Percentiles rank a stretch among this genome's conserved stretches.
Conservation (phyloP, 495 filamentous ascomycete genomes). For the Penicillium riverlandense region DNA sequence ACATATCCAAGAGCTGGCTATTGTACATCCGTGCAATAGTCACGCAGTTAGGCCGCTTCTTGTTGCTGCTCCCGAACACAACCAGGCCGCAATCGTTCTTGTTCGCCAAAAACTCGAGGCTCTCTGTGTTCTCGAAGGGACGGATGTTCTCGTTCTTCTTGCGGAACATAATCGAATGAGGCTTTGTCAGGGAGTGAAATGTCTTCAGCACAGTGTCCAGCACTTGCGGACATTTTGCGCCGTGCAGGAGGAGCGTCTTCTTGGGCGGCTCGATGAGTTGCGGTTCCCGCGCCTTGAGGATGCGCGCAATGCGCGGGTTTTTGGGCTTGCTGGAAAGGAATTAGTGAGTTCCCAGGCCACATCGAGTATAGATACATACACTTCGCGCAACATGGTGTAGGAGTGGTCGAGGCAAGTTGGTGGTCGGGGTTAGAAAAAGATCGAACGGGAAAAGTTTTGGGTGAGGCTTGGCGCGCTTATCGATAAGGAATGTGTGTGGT, state of each 20-base stretch:
- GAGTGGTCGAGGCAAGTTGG: slow-evolving; percentile 4
- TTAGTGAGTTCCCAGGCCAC: neutral
- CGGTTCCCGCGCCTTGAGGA: slow-evolving; percentile 84
- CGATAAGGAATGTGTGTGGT: slow-evolving; percentile 10
- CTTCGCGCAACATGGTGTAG: slow-evolving; percentile 27
- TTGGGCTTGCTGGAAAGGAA: slow-evolving; percentile 63
- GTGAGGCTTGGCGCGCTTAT: slow-evolving; percentile 23
- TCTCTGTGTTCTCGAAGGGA: slow-evolving; percentile 84
- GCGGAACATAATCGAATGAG: slow-evolving; percentile 74
- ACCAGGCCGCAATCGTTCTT: slow-evolving; percentile 88
- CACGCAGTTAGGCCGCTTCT: slow-evolving; percentile 88
- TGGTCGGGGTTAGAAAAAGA: slow-evolving; percentile 15
- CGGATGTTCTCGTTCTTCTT: slow-evolving; percentile 88
- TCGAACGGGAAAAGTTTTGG: slow-evolving; percentile 25
- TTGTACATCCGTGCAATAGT: slow-evolving; percentile 78
- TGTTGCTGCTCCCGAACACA: slow-evolving; percentile 73
- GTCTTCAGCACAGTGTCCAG: slow-evolving; percentile 75
- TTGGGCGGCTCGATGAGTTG: slow-evolving; percentile 84
- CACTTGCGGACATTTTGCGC: slow-evolving; percentile 69
- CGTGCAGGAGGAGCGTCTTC: slow-evolving; percentile 76
- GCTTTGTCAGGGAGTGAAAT: slow-evolving; percentile 72
- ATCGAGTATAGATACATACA: slow-evolving; percentile 17
- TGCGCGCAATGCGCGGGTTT: slow-evolving; percentile 89
- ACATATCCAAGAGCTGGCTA: slow-evolving; percentile 84
- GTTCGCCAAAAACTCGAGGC: slow-evolving; percentile 84